Evolutionary conservation across 257 asterid species (phyloP).

Genomic region (Gentiana straminea): DNA sequence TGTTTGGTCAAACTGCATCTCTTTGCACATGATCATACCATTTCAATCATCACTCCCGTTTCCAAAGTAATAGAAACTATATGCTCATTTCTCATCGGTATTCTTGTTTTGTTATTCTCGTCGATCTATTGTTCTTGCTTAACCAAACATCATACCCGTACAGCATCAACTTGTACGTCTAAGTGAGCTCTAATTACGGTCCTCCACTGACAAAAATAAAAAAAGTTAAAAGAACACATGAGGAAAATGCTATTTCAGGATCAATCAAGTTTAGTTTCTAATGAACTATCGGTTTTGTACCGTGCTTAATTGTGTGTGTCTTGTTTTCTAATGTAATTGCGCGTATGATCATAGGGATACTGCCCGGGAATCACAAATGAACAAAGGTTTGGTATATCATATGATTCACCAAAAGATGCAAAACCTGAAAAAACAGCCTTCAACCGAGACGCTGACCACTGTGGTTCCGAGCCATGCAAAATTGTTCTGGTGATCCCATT

Average conservation of each 20-base stretch:
- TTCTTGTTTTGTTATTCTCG: too few species aligned
- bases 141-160: too few species aligned
- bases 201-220: too few species aligned
- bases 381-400: conserved; percentile 77
- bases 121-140: too few species aligned
- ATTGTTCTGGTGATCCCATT: conserved; percentile 19
- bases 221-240: neutral
- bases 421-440: conserved; percentile 26
- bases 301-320: neutral
- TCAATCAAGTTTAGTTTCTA: conserved; percentile 52
- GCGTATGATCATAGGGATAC: conserved; percentile 50
- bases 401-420: conserved; percentile 17
- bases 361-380: conserved; percentile 80
- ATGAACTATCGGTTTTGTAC: neutral
- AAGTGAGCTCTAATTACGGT: too few species aligned
- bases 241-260: conserved; percentile 33
- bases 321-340: conserved; percentile 6
- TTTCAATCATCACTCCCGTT: conserved; percentile 16
- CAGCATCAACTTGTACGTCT: too few species aligned
- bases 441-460: conserved; percentile 23
- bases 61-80: too few species aligned
- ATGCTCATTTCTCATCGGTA: too few species aligned
- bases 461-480: conserved; percentile 26
- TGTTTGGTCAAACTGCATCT: neutral
- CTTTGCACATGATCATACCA: conserved; percentile 39